Base-by-base conservation (phyloP, 2,329 filamentous ascomycete species). In the Chaetomium sp. region DNA sequence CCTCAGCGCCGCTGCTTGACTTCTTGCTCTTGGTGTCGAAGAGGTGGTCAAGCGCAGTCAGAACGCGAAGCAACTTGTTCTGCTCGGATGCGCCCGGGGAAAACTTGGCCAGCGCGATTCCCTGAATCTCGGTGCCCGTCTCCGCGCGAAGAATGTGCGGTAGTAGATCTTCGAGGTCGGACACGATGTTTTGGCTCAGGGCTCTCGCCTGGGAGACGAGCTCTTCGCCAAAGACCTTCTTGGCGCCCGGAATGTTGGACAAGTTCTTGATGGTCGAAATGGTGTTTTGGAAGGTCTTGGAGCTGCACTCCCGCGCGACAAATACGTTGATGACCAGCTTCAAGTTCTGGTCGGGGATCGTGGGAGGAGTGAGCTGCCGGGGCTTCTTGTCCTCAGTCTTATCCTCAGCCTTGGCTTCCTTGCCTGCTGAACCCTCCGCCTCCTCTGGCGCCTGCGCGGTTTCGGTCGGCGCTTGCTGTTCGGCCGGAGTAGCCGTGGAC, bases 211-310 rank as follows among this genome's bases (percentile, higher is more conserved):
- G 92, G 49, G 82, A 81, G 56, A 96, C 89, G 50, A 99, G 80
- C 72, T 99, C 92, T 63, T 88, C 86, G n/a, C 94, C 94, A 69
- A 99, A 97, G 9, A 90, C 80, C 52, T 88, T 82, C 72, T 95
- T 94, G 14, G 92, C 91, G 10, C 88, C 90, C 12, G 92, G 91
- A 58, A 99, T 94, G 41, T 89, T 86, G 5, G 91, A 97, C 44
- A 99, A 80, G 67, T 97, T 96, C 75, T 96, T 97, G 76, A 99
- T 96, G n/a, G 95, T 95, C 12, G 92, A 94, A 53, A 99, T 81
- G 0, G 94, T 97, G 71, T 97, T 95, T 68, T 94, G 89, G 79
- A 99, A 99, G 0, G 94, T 97, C 77, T 96, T 96, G 60, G 89
- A 91, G 67, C 90, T 96, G 73, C 94, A 99, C 71, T 99, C 94